phyloP scores from a whole-genome alignment of 768 basidiomycete genomes.

The Leccinum obscurum region DNA sequence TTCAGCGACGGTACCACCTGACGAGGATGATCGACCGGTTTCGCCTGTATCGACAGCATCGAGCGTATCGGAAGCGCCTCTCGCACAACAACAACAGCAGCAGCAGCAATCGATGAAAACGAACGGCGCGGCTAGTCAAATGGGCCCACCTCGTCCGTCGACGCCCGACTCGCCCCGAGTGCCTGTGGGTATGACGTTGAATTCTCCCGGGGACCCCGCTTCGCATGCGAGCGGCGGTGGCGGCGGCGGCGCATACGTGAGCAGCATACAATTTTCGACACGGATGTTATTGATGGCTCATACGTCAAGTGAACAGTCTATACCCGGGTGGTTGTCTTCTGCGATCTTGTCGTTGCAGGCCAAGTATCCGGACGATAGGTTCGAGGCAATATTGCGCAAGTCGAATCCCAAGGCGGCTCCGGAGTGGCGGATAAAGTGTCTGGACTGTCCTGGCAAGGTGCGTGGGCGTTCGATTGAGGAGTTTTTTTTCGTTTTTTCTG shows the following conservation, averaged over 20 bases:
- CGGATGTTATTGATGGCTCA: conserved; percentile 35
- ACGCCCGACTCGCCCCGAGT: conserved; percentile 29
- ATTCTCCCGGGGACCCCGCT: conserved; percentile 18
- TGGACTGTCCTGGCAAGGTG: conserved; percentile 94
- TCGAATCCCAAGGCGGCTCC: conserved; percentile 51
- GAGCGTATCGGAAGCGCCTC: conserved; percentile 70
- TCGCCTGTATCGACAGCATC: conserved; percentile 76
- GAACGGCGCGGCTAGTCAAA: conserved; percentile 47
- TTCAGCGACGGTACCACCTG: conserved; percentile 28
- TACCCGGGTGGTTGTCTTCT: conserved; percentile 68
- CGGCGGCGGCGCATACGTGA: conserved; percentile 25
- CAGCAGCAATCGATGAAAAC: conserved; percentile 48
- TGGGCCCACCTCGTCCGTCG: conserved; percentile 16
- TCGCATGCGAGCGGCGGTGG: conserved; percentile 11
- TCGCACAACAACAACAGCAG: conserved; percentile 54
- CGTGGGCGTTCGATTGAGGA: neutral
- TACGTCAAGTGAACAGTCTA: conserved; percentile 37
- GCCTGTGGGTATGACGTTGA: conserved; percentile 11
- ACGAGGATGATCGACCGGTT: conserved; percentile 53
- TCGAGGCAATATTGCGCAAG: conserved; percentile 73
- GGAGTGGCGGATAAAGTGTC: conserved; percentile 91
- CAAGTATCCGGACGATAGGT: conserved; percentile 78
- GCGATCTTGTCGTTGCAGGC: conserved; percentile 69
- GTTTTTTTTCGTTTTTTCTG: neutral
- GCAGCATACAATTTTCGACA: conserved; percentile 18